phyloP scores from a whole-genome alignment of 2,329 filamentous ascomycete species.

The Metarhizium sp. region DNA sequence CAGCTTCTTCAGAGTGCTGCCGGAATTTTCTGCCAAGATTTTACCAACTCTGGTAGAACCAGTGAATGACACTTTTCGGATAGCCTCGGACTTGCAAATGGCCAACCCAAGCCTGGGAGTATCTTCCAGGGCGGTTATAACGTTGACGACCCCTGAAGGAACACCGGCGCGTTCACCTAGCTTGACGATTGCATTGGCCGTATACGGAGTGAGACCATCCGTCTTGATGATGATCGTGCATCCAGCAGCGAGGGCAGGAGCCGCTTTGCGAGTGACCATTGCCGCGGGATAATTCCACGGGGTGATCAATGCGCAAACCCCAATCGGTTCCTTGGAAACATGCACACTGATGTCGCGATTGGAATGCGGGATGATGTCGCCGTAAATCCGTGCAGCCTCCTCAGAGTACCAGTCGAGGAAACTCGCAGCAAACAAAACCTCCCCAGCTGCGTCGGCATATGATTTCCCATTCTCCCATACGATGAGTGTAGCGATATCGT shows the following conservation, averaged over 20 bases:
- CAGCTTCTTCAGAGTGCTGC: slow-evolving; percentile 70
- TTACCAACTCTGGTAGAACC: slow-evolving; percentile 63
- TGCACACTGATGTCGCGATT: slow-evolving; percentile 63
- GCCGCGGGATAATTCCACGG: slow-evolving; percentile 83
- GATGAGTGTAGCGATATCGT: slow-evolving; percentile 73
- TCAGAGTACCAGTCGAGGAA: slow-evolving; percentile 78
- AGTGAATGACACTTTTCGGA: slow-evolving; percentile 91
- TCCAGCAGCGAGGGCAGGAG: slow-evolving; percentile 73
- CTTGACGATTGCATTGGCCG: slow-evolving; percentile 77
- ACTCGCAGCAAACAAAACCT: slow-evolving; percentile 61
- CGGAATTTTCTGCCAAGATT: slow-evolving; percentile 79
- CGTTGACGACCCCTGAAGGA: slow-evolving; percentile 81
- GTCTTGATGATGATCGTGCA: slow-evolving; percentile 91
- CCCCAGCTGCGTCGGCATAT: slow-evolving; percentile 60
- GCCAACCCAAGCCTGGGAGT: slow-evolving; percentile 68
- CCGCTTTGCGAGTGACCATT: slow-evolving; percentile 64
- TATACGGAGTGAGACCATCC: slow-evolving; percentile 86
- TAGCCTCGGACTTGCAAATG: slow-evolving; percentile 61
- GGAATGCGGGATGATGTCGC: slow-evolving; percentile 62
- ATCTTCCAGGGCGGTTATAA: slow-evolving; percentile 71
- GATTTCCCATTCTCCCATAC: slow-evolving; percentile 89
- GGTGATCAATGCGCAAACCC: slow-evolving; percentile 73
- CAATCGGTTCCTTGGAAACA: slow-evolving; percentile 74
- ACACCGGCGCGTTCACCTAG: slow-evolving; percentile 80
- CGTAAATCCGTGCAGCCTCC: slow-evolving; percentile 64